A percentile compares a stretch with the other conserved stretches of the same genome.
phyloP scores from a whole-genome alignment of 169 alveolate species.

The Plasmodium knowlesi region DNA sequence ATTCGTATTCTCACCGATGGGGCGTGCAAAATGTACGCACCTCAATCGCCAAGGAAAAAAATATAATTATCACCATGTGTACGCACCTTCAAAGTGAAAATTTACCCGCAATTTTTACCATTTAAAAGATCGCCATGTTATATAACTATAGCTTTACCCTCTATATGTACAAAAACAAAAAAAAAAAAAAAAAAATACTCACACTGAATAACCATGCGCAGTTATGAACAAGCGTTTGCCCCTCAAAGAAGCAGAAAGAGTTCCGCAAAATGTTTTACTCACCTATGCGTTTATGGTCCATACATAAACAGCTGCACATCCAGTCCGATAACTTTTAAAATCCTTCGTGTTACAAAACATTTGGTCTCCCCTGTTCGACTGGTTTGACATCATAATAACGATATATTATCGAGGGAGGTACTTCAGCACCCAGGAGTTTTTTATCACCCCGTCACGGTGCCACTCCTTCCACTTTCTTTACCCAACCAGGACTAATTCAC shows the following conservation, averaged over 20 bases:
- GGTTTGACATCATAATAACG: not conserved
- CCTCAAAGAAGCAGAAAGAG: not conserved
- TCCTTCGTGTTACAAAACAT: not conserved
- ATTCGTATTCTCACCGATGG: not conserved
- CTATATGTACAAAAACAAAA: not conserved
- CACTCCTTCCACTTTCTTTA: not conserved
- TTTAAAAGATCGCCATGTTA: not conserved
- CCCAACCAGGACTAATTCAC: not conserved
- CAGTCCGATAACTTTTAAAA: not conserved
- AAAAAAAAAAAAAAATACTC: not conserved
- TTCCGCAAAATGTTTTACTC: not conserved
- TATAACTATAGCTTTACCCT: not conserved
- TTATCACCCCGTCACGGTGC: not conserved
- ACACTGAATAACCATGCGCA: not conserved
- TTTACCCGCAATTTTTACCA: not conserved
- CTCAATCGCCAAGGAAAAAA: not conserved
- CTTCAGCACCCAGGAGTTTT: not conserved
- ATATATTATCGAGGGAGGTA: not conserved
- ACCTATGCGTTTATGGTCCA: not conserved
- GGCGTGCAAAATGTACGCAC: not conserved
- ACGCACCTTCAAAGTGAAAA: not conserved
- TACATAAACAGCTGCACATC: not conserved
- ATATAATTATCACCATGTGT: not conserved
- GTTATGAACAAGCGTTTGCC: not conserved
- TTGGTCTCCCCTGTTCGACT: not conserved